Conservation (phyloP, 495 filamentous ascomycete genomes). For the Alectoria sarmentosa region DNA sequence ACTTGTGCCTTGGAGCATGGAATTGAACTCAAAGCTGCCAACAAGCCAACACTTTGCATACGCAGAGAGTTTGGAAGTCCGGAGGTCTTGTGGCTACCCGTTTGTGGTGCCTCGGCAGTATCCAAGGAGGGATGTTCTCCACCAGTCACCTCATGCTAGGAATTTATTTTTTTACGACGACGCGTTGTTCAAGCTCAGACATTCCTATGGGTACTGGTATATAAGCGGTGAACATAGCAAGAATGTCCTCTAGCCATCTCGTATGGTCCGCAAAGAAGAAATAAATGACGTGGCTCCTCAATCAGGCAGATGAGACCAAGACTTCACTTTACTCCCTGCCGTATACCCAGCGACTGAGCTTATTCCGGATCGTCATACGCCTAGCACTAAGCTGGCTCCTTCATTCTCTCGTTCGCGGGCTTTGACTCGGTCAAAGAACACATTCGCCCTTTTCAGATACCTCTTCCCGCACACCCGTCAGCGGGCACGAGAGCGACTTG, state of each 20-base stretch:
- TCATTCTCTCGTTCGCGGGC: slow-evolving; percentile 17
- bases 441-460: slow-evolving; percentile 46
- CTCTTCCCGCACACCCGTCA: slow-evolving; percentile 52
- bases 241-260: not conserved
- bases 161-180: not conserved
- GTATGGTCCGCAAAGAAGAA: not conserved
- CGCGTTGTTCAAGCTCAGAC: not conserved
- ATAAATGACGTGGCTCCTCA: not conserved
- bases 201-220: not conserved
- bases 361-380: not conserved
- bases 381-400: slow-evolving; percentile 26
- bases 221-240: not conserved
- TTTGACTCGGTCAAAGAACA: slow-evolving; percentile 20
- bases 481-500: slow-evolving; percentile 54
- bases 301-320: not conserved
- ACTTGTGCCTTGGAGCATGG: not conserved
- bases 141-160: slow-evolving; percentile 7
- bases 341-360: not conserved
- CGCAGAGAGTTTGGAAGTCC: too few relatives aligned
- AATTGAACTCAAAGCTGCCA: not conserved
- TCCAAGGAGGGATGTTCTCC: not conserved
- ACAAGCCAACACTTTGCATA: not conserved
- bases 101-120: not conserved
- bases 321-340: not conserved
- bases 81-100: not conserved